Evolutionary conservation across 176 grass and related monocot genomes (phyloP).

Genomic region (Melocanna baccifera): DNA sequence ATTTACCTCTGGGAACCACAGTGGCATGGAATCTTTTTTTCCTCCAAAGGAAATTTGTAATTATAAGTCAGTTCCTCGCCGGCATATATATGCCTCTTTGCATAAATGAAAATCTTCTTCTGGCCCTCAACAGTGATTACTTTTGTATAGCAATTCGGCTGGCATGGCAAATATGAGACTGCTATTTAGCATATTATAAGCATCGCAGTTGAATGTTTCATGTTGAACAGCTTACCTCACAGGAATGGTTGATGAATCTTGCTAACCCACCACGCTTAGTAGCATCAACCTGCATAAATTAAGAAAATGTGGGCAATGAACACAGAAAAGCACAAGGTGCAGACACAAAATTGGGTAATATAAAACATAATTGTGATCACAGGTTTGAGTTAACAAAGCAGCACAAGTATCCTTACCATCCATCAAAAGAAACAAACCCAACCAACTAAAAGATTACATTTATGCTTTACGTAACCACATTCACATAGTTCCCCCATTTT

Average conservation of each 20-base stretch:
- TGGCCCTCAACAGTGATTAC: slow-evolving; percentile 95
- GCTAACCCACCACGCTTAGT: slow-evolving; percentile 92
- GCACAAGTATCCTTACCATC: not conserved
- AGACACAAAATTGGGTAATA: not conserved
- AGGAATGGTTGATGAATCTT: slow-evolving; percentile 99
- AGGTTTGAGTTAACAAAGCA: not conserved
- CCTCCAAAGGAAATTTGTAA: slow-evolving; percentile 97
- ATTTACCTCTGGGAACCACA: slow-evolving; percentile 87
- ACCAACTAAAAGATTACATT: slow-evolving; percentile 8
- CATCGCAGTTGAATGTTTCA: slow-evolving; percentile 10
- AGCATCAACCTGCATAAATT: slow-evolving; percentile 80
- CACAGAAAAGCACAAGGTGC: slow-evolving; percentile 12
- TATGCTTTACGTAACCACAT: not conserved
- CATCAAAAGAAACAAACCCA: slow-evolving; percentile 1
- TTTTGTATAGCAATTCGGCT: slow-evolving; percentile 99
- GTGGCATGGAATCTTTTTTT: slow-evolving; percentile 92
- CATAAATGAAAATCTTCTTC: slow-evolving; percentile 98
- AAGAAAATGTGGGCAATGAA: slow-evolving; percentile 16
- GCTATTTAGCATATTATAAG: slow-evolving; percentile 20
- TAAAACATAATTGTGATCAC: not conserved
- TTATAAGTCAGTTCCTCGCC: slow-evolving; percentile 97
- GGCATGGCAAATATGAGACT: slow-evolving; percentile 5
- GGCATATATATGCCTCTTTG: slow-evolving; percentile 84
- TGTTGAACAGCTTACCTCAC: slow-evolving; percentile 62
- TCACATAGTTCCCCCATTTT: not conserved